Conservation (phyloP, 805 yeast species). For the Ascoidea asiatica region DNA sequence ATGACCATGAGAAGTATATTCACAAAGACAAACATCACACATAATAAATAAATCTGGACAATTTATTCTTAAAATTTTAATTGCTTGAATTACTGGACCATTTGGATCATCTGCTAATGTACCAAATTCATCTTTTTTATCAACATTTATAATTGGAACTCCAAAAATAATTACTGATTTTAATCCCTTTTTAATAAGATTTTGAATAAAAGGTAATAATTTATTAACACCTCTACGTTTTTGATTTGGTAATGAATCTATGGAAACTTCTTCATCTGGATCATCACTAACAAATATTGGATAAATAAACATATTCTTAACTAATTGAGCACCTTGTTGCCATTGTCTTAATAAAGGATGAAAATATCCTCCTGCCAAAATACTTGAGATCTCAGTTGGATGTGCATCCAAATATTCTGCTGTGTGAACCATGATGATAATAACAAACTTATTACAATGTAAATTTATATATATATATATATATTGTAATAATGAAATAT, state of each 20-base stretch:
- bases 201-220: constrained; percentile 54
- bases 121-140: constrained; percentile 71
- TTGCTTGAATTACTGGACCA: constrained; percentile 84
- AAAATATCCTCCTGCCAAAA: constrained; percentile 88
- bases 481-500: no score
- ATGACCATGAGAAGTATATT: constrained; percentile 95
- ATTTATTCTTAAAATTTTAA: constrained; percentile 42
- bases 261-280: constrained; percentile 64
- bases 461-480: no score
- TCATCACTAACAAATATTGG: constrained; percentile 79
- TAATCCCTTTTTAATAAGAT: constrained; percentile 69
- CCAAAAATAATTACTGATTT: constrained; percentile 84
- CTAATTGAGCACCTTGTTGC: constrained; percentile 78
- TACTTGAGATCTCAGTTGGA: constrained; percentile 53
- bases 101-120: constrained; percentile 91
- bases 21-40: constrained; percentile 95
- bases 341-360: constrained; percentile 82
- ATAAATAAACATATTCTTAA: constrained; percentile 82
- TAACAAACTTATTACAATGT: no score
- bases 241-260: constrained; percentile 78
- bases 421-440: constrained; percentile 41
- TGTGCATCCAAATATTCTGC: constrained; percentile 55
- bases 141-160: constrained; percentile 63
- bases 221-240: constrained; percentile 76
- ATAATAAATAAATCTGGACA: constrained; percentile 80